These are phyloP conservation scores for Linnemannia zychae DNA, from an alignment of 192 early-diverging fungal genomes.

Conservation along the genomic window DNA sequence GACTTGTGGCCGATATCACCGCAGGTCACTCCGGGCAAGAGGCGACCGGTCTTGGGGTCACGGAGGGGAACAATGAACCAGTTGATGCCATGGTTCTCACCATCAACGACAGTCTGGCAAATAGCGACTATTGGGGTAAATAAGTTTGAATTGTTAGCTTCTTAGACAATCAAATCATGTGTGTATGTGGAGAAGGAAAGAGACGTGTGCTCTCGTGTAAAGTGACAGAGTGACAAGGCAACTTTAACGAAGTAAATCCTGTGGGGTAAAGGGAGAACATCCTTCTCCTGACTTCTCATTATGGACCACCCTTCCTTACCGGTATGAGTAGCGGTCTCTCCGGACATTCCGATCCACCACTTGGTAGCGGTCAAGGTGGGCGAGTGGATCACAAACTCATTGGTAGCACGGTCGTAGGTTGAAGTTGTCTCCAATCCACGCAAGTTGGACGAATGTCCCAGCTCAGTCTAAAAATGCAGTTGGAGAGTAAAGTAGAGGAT, in stretches of 20 bases:
- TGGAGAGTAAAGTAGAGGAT: neutral
- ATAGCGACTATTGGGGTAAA: conserved; percentile 55
- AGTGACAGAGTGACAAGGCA: neutral
- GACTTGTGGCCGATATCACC: conserved; percentile 76
- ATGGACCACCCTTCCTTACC: conserved; percentile 16
- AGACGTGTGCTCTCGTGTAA: neutral
- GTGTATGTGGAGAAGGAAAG: neutral
- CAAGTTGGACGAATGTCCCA: conserved; percentile 72
- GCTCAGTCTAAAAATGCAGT: conserved; percentile 63
- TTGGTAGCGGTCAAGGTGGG: conserved; percentile 72
- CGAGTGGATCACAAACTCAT: conserved; percentile 74
- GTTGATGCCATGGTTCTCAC: conserved; percentile 70
- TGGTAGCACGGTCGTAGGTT: conserved; percentile 67
- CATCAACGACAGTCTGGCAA: conserved; percentile 71
- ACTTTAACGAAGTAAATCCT: neutral
- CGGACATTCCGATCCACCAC: conserved; percentile 79
- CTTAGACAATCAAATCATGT: neutral
- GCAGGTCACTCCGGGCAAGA: conserved; percentile 64
- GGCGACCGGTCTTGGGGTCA: conserved; percentile 61
- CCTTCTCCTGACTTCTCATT: neutral
- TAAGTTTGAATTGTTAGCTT: too few relatives aligned
- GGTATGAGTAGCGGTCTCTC: conserved; percentile 76
- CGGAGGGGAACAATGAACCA: conserved; percentile 78
- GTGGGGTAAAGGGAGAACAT: neutral
- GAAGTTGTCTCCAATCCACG: conserved; percentile 76